A percentile compares a stretch with the other conserved stretches of the same genome.
Evolutionary conservation across 1,284 basidiomycete genomes (phyloP).

Genomic region (Meripilus lineatus): DNA sequence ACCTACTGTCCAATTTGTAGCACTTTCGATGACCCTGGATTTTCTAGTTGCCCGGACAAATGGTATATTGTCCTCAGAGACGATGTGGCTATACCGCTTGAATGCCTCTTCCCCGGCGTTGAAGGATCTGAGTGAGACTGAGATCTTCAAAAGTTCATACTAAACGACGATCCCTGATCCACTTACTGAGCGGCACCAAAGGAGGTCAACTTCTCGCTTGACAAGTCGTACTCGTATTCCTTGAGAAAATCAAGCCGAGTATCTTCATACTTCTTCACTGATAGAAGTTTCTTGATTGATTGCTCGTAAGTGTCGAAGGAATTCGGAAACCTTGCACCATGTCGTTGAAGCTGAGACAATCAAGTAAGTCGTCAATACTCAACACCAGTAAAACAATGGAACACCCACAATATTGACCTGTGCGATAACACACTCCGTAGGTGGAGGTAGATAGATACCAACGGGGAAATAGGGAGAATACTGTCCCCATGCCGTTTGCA

Average conservation of each 20-base stretch:
- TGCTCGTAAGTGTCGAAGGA: conserved; percentile 32
- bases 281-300: conserved; percentile 39
- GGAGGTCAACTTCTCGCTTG: conserved; percentile 55
- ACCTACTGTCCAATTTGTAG: conserved; percentile 70
- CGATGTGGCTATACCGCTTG: conserved; percentile 45
- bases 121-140: conserved; percentile 36
- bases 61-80: conserved; percentile 39
- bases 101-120: conserved; percentile 45
- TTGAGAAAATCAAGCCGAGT: conserved; percentile 56
- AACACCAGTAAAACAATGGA: not conserved
- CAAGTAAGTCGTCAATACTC: not conserved
- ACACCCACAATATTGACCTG: conserved; percentile 37
- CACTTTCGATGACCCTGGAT: conserved; percentile 61
- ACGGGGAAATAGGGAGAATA: conserved; percentile 56
- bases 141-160: not conserved
- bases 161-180: not conserved
- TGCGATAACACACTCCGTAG: conserved; percentile 45
- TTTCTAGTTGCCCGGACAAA: conserved; percentile 65
- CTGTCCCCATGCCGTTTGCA: conserved; percentile 42
- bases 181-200: conserved; percentile 71
- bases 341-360: conserved; percentile 65
- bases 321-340: conserved; percentile 80
- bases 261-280: conserved; percentile 39
- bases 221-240: conserved; percentile 58
- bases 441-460: conserved; percentile 41